phyloP scores from a whole-genome alignment of 2,329 filamentous ascomycete genomes.

The Fusarium lateritium region DNA sequence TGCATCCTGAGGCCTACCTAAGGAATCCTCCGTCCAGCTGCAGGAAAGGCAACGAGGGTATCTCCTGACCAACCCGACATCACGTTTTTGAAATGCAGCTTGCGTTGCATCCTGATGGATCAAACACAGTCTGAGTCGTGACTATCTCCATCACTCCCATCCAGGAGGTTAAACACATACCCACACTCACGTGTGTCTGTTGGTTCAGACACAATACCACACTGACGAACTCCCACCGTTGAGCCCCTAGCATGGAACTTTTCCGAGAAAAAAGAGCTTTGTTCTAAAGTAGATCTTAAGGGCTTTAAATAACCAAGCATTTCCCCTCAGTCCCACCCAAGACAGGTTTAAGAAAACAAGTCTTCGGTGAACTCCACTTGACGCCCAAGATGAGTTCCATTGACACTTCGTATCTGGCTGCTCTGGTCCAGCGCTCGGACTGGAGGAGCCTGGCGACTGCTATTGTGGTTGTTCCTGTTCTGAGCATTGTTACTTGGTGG shows the following conservation, averaged over 20 bases:
- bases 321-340: not conserved
- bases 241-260: not conserved
- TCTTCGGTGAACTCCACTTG: not conserved
- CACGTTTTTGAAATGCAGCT: not conserved
- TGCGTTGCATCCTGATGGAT: not conserved
- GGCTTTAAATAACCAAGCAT: constrained; percentile 14
- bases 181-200: not conserved
- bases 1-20: too few species aligned
- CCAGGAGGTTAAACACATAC: too few species aligned
- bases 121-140: not conserved
- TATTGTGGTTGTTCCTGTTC: constrained; percentile 21
- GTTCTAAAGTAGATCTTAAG: not conserved
- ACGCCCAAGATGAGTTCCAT: constrained; percentile 29
- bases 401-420: constrained; percentile 20
- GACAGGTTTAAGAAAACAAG: not conserved
- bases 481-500: constrained; percentile 37
- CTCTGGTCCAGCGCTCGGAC: constrained; percentile 22
- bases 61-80: too few species aligned
- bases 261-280: too few species aligned
- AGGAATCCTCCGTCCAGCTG: too few species aligned
- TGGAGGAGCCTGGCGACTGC: constrained; percentile 24
- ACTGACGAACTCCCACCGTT: not conserved
- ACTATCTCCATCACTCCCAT: too few species aligned
- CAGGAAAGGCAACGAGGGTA: too few species aligned
- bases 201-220: constrained; percentile 10